These are phyloP conservation scores for Tricholoma sp. DNA, from an alignment of 768 basidiomycete genomes.

Conservation along the genomic window DNA sequence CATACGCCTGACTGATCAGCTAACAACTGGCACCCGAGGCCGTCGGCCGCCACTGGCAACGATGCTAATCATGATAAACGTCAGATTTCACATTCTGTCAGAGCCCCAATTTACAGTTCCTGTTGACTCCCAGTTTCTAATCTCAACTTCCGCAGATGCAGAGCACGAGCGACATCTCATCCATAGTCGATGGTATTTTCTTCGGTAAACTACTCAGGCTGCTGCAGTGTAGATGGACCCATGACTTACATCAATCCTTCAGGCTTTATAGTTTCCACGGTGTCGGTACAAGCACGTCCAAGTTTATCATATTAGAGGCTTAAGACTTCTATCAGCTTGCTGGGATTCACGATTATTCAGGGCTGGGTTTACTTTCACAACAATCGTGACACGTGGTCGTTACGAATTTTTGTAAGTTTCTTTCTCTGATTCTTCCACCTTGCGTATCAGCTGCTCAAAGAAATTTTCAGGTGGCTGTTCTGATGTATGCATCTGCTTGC, in stretches of 20 bases:
- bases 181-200: neutral
- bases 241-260: neutral
- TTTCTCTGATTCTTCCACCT: neutral
- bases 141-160: neutral
- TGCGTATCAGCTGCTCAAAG: neutral
- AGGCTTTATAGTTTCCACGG: neutral
- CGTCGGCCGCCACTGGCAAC: no score
- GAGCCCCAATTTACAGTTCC: no score
- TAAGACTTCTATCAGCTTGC: neutral
- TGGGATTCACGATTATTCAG: neutral
- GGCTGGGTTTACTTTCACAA: neutral
- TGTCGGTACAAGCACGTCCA: neutral
- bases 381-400: neutral
- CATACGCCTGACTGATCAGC: no score
- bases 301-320: neutral
- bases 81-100: no score
- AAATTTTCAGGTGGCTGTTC: neutral
- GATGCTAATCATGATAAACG: no score
- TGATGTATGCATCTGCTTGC: neutral
- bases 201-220: neutral
- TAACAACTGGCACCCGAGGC: no score
- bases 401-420: neutral
- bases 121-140: no score
- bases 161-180: neutral
- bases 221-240: no score